Evolutionary conservation across 1,284 basidiomycete species (phyloP).

Genomic region (Pisolithus thermaeus): DNA sequence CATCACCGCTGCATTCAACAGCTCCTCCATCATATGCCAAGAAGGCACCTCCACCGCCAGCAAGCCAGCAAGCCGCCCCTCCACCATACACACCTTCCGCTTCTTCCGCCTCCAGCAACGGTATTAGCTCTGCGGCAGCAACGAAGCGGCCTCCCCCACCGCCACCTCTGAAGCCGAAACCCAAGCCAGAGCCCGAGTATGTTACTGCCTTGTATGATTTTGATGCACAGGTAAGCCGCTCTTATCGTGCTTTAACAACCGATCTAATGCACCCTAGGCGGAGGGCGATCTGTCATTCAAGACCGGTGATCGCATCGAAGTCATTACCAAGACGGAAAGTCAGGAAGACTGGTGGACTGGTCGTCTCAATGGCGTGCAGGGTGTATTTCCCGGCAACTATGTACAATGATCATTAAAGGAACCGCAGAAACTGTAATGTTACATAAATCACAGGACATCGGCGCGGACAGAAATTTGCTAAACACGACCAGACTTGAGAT

Average conservation of each 20-base stretch:
- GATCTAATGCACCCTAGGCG: slow-evolving; percentile 44
- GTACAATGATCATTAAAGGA: slow-evolving; percentile 25
- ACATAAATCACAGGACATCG: no score
- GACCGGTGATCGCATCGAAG: slow-evolving; percentile 90
- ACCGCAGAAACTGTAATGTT: no score
- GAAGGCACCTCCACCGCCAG: slow-evolving; percentile 42
- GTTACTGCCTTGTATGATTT: slow-evolving; percentile 97
- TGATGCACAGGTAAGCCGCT: slow-evolving; percentile 58
- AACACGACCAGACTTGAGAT: no score
- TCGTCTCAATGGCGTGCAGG: slow-evolving; percentile 74
- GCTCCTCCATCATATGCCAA: slow-evolving; percentile 38
- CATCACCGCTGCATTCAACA: slow-evolving; percentile 25
- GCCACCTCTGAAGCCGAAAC: slow-evolving; percentile 76
- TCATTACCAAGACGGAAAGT: slow-evolving; percentile 80
- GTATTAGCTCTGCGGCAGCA: slow-evolving; percentile 31
- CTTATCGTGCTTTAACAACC: neutral
- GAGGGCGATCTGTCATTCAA: slow-evolving; percentile 92
- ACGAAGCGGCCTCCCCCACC: slow-evolving; percentile 84
- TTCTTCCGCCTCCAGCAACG: slow-evolving; percentile 32
- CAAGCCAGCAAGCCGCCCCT: slow-evolving; percentile 42
- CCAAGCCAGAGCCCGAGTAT: slow-evolving; percentile 71
- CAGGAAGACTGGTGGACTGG: slow-evolving; percentile 99
- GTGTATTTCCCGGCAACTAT: slow-evolving; percentile 86
- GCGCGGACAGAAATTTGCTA: no score
- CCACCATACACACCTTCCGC: slow-evolving; percentile 46